These are phyloP conservation scores for Pleurotus salmoneostramineus DNA, from an alignment of 768 basidiomycete genomes.

Conservation along the genomic window DNA sequence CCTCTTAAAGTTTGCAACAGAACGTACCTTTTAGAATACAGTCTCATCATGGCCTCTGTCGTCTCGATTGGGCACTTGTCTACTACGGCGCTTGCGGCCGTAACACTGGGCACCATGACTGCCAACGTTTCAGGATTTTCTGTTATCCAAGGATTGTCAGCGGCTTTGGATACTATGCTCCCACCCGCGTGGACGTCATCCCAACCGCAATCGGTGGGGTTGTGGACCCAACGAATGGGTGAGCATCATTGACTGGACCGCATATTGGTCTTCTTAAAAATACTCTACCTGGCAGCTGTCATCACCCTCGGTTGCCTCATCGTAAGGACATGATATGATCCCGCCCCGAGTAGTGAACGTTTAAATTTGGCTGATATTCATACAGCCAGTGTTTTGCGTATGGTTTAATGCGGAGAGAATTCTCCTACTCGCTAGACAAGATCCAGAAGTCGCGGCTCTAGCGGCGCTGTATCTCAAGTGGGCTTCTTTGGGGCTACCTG, in stretches of 20 bases:
- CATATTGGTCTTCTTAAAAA: neutral
- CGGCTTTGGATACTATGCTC: slow-evolving; percentile 68
- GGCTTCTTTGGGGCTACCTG: slow-evolving; percentile 74
- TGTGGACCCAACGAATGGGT: slow-evolving; percentile 70
- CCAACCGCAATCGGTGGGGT: slow-evolving; percentile 30
- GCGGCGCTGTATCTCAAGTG: slow-evolving; percentile 75
- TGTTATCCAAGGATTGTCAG: slow-evolving; percentile 55
- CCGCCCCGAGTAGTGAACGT: neutral
- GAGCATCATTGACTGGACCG: neutral
- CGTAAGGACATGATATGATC: neutral
- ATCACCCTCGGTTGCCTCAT: neutral
- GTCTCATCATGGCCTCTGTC: slow-evolving; percentile 60
- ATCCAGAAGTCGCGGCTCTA: slow-evolving; percentile 75
- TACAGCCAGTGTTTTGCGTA: slow-evolving; percentile 52
- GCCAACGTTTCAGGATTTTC: slow-evolving; percentile 24
- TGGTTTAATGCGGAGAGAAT: slow-evolving; percentile 84
- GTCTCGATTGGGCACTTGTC: slow-evolving; percentile 75
- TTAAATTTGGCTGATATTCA: neutral
- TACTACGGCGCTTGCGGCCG: slow-evolving; percentile 65
- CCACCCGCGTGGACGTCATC: slow-evolving; percentile 72
- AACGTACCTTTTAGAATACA: slow-evolving; percentile 63
- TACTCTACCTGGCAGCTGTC: slow-evolving; percentile 31
- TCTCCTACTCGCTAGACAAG: slow-evolving; percentile 70
- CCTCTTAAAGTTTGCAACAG: slow-evolving; percentile 15
- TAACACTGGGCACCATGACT: slow-evolving; percentile 47